Percentiles rank a stretch among this genome's conserved stretches.
Evolutionary conservation across 306 rosid species (phyloP).

Genomic region (Castanea crenata): DNA sequence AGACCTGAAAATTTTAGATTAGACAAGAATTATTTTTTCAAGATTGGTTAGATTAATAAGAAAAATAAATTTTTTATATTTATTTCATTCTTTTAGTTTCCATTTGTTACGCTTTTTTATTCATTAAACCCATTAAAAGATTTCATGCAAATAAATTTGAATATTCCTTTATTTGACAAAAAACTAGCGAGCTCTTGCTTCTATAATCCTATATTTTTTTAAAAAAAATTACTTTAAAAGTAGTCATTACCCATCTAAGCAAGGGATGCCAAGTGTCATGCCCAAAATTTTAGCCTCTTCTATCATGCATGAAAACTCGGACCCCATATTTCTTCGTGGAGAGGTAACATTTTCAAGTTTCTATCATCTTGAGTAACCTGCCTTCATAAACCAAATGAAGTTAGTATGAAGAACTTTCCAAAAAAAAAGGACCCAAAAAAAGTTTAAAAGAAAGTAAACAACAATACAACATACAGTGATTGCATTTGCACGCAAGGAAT

Average conservation of each 20-base stretch:
- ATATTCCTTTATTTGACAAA: too few species aligned
- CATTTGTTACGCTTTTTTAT: too few species aligned
- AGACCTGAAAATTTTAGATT: too few species aligned
- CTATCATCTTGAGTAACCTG: constrained; percentile 44
- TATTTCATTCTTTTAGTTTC: too few species aligned
- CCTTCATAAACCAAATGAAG: constrained; percentile 20
- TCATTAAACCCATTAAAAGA: too few species aligned
- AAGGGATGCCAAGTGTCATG: constrained; percentile 70
- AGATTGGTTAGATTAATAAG: too few species aligned
- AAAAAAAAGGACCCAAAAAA: background rate
- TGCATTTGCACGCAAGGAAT: constrained; percentile 1
- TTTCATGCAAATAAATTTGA: too few species aligned
- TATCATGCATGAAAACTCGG: constrained; percentile 80
- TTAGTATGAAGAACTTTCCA: constrained; percentile 11
- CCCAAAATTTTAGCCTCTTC: constrained; percentile 74
- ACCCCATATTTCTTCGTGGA: constrained; percentile 63
- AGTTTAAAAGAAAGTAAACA: constrained; percentile 1
- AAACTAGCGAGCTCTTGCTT: too few species aligned
- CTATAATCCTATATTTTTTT: background rate
- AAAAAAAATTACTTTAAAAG: background rate
- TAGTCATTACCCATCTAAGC: constrained; percentile 64
- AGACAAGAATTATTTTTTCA: too few species aligned
- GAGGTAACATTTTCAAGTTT: constrained; percentile 44
- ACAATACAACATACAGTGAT: background rate
- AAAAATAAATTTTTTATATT: too few species aligned